A percentile compares a stretch with the other conserved stretches of the same genome.
phyloP scores from a whole-genome alignment of 139 green algal genomes.

The Pleodorina starrii region DNA sequence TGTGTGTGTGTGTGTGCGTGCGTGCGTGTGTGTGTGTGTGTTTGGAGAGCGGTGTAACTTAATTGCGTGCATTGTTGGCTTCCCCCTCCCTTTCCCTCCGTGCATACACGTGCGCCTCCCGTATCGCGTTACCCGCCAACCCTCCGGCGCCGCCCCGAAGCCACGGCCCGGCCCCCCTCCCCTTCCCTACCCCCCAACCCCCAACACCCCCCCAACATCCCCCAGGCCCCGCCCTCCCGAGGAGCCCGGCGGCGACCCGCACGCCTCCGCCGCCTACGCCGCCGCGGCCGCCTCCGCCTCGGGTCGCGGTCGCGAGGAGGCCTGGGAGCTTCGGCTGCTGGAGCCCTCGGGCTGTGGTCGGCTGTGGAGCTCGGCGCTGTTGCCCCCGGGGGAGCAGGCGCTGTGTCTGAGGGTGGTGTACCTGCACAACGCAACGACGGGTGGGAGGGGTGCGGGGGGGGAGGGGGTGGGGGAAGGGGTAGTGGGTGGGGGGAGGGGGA shows the following conservation, averaged over 20 bases:
- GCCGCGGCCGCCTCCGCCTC: slow-evolving; percentile 60
- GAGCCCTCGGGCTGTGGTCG: slow-evolving; percentile 16
- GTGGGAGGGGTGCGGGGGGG: no score
- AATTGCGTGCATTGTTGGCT: not conserved
- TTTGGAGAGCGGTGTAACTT: not conserved
- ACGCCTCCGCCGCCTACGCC: slow-evolving; percentile 67
- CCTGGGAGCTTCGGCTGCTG: slow-evolving; percentile 63
- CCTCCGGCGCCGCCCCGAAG: not conserved
- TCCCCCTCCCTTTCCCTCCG: not conserved
- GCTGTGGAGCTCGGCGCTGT: slow-evolving; percentile 47
- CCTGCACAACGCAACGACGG: slow-evolving; percentile 67
- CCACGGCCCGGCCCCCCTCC: not conserved
- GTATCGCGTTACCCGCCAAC: not conserved
- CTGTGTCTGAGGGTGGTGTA: slow-evolving; percentile 64
- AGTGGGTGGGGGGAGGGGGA: no score
- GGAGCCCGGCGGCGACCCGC: slow-evolving; percentile 75
- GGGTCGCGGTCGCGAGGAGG: slow-evolving; percentile 61
- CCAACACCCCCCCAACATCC: not conserved
- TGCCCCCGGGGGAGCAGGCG: slow-evolving; percentile 75
- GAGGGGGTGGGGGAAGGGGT: no score
- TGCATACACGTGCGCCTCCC: no score
- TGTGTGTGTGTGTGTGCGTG: not conserved
- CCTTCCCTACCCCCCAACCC: not conserved
- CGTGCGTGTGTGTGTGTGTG: not conserved
- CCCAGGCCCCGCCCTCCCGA: slow-evolving; percentile 64